These are phyloP conservation scores for Wallacemonas rigidus DNA, from an alignment of 208 protist species.

Conservation along the genomic window DNA sequence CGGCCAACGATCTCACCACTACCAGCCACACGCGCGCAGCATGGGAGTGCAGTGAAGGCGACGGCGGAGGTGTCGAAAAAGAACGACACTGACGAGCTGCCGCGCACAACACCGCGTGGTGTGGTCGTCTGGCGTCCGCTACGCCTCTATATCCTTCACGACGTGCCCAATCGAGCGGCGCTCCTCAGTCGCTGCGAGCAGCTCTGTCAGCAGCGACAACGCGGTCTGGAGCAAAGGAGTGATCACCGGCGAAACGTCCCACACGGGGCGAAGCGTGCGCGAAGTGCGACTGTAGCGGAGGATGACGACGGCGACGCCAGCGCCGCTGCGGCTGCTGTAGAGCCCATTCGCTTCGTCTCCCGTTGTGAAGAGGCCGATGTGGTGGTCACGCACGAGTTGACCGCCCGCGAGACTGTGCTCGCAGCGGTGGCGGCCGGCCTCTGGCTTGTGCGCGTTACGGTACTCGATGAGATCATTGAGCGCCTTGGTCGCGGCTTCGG, in stretches of 20 bases:
- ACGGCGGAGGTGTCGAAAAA: not conserved
- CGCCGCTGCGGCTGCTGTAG: not conserved
- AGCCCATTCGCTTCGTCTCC: slow-evolving; percentile 25
- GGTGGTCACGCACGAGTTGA: slow-evolving; percentile 67
- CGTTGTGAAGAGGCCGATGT: slow-evolving; percentile 53
- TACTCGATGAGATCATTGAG: slow-evolving; percentile 33
- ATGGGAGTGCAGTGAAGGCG: too few relatives aligned
- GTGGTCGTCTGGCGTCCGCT: not conserved
- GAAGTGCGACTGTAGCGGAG: not conserved
- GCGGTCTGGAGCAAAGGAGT: not conserved
- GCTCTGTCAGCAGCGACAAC: not conserved
- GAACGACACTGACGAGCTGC: not conserved
- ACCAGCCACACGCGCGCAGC: not conserved
- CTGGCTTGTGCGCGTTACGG: slow-evolving; percentile 56
- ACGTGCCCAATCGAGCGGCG: slow-evolving; percentile 30
- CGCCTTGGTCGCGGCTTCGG: slow-evolving; percentile 21
- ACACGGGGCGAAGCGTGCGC: not conserved
- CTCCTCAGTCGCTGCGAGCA: slow-evolving; percentile 28
- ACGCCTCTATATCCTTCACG: slow-evolving; percentile 43
- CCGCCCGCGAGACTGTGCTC: slow-evolving; percentile 67
- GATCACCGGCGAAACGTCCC: too few relatives aligned
- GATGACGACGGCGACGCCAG: not conserved
- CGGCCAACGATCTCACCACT: not conserved
- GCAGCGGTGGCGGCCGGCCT: slow-evolving; percentile 57
- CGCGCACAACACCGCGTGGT: not conserved